Evolutionary conservation across 768 basidiomycete genomes (phyloP).

Genomic region (Macrolepiota albuminosa): DNA sequence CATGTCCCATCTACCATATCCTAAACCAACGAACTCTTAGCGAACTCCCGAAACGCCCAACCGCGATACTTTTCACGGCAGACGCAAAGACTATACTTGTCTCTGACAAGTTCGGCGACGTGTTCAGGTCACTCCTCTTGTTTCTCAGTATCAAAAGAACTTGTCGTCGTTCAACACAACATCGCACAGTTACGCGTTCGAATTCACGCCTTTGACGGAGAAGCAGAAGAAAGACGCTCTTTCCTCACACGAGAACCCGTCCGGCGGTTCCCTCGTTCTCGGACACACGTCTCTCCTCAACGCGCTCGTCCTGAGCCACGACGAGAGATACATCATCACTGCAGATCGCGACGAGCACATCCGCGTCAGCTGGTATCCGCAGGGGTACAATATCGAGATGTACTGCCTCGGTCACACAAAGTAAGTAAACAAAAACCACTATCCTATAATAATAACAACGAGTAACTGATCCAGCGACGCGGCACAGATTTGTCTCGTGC

Average conservation of each 20-base stretch:
- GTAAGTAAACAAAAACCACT: constrained; percentile 35
- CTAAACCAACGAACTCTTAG: constrained; percentile 30
- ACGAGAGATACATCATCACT: constrained; percentile 76
- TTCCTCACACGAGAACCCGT: constrained; percentile 65
- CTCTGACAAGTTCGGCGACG: constrained; percentile 93
- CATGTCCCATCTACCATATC: no score
- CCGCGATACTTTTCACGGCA: constrained; percentile 57
- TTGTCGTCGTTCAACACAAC: neutral
- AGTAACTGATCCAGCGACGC: neutral
- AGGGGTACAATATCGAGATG: constrained; percentile 80
- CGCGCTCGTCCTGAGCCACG: constrained; percentile 57
- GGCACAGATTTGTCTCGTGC: constrained; percentile 67
- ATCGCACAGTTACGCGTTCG: constrained; percentile 55
- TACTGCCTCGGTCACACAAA: constrained; percentile 84
- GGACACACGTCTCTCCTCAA: constrained; percentile 91
- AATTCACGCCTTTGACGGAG: constrained; percentile 26
- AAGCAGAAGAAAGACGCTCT: constrained; percentile 34
- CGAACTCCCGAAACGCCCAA: constrained; percentile 81
- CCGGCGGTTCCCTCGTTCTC: constrained; percentile 64
- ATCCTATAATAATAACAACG: no score
- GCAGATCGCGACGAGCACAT: constrained; percentile 97
- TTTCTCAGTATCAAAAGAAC: neutral
- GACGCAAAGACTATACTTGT: constrained; percentile 67
- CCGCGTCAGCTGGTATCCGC: constrained; percentile 84
- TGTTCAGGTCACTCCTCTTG: constrained; percentile 58